Evolutionary conservation across 2,329 filamentous ascomycete species (phyloP).

Genomic region (Lasiodiplodia gonubiensis): DNA sequence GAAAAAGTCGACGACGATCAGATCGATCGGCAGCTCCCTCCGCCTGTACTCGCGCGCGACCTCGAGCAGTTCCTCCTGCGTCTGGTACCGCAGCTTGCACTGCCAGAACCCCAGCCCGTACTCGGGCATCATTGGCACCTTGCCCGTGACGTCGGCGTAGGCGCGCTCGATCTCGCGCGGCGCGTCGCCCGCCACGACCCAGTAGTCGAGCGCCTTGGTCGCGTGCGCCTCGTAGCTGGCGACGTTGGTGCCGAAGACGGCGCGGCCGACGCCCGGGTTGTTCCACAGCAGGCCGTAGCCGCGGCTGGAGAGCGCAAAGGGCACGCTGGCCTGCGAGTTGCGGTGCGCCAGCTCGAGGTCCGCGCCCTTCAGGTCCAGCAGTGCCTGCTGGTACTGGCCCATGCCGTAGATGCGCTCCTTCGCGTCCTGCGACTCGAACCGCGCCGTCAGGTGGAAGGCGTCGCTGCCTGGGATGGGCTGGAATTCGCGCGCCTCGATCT

Average conservation of each 20-base stretch:
- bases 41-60: slow-evolving; percentile 66
- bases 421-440: slow-evolving; percentile 61
- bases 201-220: slow-evolving; percentile 66
- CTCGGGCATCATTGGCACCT: slow-evolving; percentile 70
- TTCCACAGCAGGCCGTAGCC: slow-evolving; percentile 72
- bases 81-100: slow-evolving; percentile 70
- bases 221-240: slow-evolving; percentile 67
- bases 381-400: slow-evolving; percentile 71
- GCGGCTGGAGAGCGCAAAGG: slow-evolving; percentile 64
- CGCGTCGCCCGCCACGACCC: slow-evolving; percentile 64
- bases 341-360: slow-evolving; percentile 70
- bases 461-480: slow-evolving; percentile 58
- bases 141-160: slow-evolving; percentile 64
- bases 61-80: slow-evolving; percentile 66
- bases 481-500: slow-evolving; percentile 64
- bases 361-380: slow-evolving; percentile 66
- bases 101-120: slow-evolving; percentile 73
- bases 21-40: slow-evolving; percentile 63
- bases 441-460: slow-evolving; percentile 61
- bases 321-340: slow-evolving; percentile 70
- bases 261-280: slow-evolving; percentile 66
- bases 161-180: slow-evolving; percentile 62
- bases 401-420: slow-evolving; percentile 70
- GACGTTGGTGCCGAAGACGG: slow-evolving; percentile 65
- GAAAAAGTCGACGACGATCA: slow-evolving; percentile 73